Base-by-base conservation (phyloP, 495 filamentous ascomycete species). In the Penicillium dipodomyicola region DNA sequence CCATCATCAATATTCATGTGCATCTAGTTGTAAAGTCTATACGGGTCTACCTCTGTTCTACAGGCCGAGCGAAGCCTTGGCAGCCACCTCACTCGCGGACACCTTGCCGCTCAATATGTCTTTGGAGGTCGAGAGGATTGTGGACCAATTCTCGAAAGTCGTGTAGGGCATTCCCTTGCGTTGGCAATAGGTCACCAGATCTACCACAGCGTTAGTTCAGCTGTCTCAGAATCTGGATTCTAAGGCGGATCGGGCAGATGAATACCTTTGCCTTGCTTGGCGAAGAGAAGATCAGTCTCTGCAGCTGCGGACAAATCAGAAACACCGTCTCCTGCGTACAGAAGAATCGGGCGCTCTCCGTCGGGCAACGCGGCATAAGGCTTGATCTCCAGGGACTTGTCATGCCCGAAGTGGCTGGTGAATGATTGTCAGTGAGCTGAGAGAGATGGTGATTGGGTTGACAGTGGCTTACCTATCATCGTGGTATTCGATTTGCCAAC, bases 271-370 rank as follows among this genome's bases (percentile, higher is more conserved):
- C 90, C 92, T 35, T 87, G 83, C 80, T 97, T 97, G 49, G 92
- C 92, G 67, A 96, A 96, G 17, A 96, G 72, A 41, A 96, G 69
- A 66, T 96, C 89, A 15, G 92, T 95, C 71, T 96, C 91, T 48
- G 84, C 81, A 2, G 92, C 92, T 10, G 92, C 92, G 30, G 88
- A 92, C 42, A 96, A 75, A 66, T 96, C 92, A 1, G 89, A 93
- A 0, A 96, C 89, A 25, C 92, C 92, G 57, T 96, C 92, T 46
- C 92, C 92, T 23, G 91, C 92, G 62, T 96, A 96, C 59, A 96
- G 86, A 69, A 96, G 80, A 10, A 81, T 82, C 0, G 92, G 92
- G 51, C 91, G 78, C 54, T 86, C 74, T 15, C 74, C 72, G 4
- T 81, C 79, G 0, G 90, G 87, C 11, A 94, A 79, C 35, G 76